Base-by-base conservation (phyloP, 2,329 filamentous ascomycete genomes). In the Cytospora piceicola region DNA sequence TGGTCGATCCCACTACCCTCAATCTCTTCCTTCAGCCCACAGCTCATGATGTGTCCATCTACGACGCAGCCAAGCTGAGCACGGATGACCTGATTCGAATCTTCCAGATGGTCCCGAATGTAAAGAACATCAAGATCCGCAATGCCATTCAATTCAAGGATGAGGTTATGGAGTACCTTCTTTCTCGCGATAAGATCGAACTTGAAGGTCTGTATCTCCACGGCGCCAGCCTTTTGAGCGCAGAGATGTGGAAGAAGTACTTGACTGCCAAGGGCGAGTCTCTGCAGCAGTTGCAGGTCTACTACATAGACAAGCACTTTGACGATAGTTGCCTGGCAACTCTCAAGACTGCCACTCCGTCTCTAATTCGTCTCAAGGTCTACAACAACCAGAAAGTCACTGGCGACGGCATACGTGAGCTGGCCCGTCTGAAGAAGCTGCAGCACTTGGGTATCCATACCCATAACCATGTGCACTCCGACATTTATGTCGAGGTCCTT, bases 61-160 rank as follows among this genome's bases (percentile, higher is more conserved):
- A 88, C 69, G 86, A 89, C 70, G 82, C 80, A 51, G 80, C 81
- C 70, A 89, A 88, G 70, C 84, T 98, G 14, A 85, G 86, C 58
- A 85, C 86, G 2, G 86, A 93, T 70, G 93, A 98, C 72, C 93
- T 90, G 70, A 85, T 91, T 57, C 86, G 89, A 69, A 92, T 97
- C 52, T 93, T 97, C 68, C 90, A 93, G 60, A 83, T 88, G 3
- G 88, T 91, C 65, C 88, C 91, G 0, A 82, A 82, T 7, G 80
- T 97, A 62, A 87, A 87, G 71, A 84, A 84, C 53, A 82, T 97
- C 64, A 90, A 93, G 69, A 80, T 96, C 14, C 88, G 90, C 58
- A 94, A 94, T 72, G 92, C 90, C n/a, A 91, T 95, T 58, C 94
- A 97, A 73, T 90, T 97, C 82, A 97, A 96, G 77, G 91, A 97